phyloP scores from a whole-genome alignment of 78 protist species.

The Bigelowiella natans region DNA sequence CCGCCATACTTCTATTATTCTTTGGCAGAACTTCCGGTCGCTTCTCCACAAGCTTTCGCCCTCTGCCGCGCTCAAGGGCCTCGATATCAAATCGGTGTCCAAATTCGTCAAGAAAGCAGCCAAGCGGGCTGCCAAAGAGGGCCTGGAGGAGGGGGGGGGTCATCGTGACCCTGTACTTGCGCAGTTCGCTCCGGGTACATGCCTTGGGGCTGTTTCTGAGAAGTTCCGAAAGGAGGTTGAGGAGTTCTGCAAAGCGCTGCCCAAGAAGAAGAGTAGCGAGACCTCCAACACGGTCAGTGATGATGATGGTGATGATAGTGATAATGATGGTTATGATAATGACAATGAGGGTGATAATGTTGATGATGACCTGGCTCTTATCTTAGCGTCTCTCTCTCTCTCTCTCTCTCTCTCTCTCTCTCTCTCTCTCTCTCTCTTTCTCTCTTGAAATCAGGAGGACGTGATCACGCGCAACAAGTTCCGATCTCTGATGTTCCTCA shows the following conservation, averaged over 20 bases:
- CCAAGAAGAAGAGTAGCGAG: too few relatives aligned
- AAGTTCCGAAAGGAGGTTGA: background rate
- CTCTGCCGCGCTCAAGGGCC: background rate
- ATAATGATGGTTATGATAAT: background rate
- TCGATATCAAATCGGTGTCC: background rate
- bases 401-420: background rate
- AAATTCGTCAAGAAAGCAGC: background rate
- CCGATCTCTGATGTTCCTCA: slow-evolving; percentile 43
- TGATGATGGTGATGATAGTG: too few relatives aligned
- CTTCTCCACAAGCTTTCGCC: background rate
- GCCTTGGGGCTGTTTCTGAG: slow-evolving; percentile 1
- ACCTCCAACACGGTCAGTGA: too few relatives aligned
- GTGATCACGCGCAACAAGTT: slow-evolving; percentile 21
- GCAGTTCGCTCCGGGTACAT: background rate
- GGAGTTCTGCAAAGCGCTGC: too few relatives aligned
- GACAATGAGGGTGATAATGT: background rate
- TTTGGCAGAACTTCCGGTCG: background rate
- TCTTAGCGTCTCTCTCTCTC: background rate
- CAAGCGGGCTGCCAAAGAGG: background rate
- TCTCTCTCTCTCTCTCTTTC: background rate
- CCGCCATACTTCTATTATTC: background rate
- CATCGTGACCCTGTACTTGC: too few relatives aligned
- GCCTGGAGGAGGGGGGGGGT: background rate
- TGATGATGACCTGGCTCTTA: too few relatives aligned
- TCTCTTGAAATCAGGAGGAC: background rate